Percentiles rank a stretch among this genome's conserved stretches.
phyloP scores from a whole-genome alignment of 495 filamentous ascomycete genomes.

The Talaromyces thailandensis region DNA sequence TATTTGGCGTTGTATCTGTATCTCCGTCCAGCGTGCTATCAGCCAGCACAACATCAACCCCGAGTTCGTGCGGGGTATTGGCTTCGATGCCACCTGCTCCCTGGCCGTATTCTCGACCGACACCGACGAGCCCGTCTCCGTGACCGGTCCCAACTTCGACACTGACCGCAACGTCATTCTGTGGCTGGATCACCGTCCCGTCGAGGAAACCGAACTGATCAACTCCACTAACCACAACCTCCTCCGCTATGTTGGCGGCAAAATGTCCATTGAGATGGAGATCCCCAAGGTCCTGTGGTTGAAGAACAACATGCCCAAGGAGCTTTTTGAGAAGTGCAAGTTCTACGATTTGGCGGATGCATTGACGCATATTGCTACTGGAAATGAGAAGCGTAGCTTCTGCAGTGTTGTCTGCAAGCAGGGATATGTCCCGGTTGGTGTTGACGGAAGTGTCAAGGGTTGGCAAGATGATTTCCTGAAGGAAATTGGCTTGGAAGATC shows the following conservation, averaged over 20 bases:
- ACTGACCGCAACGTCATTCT: slow-evolving; percentile 84
- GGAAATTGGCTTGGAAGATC: slow-evolving; percentile 72
- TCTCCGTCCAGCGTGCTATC: slow-evolving; percentile 68
- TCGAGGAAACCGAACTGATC: slow-evolving; percentile 81
- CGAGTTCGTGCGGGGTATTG: slow-evolving; percentile 69
- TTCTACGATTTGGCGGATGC: slow-evolving; percentile 93
- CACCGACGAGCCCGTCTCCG: slow-evolving; percentile 79
- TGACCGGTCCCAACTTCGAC: slow-evolving; percentile 79
- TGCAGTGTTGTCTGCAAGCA: slow-evolving; percentile 95
- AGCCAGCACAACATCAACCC: slow-evolving; percentile 69
- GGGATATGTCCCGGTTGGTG: slow-evolving; percentile 87
- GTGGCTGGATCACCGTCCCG: slow-evolving; percentile 87
- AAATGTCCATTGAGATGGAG: slow-evolving; percentile 99
- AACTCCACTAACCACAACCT: slow-evolving; percentile 88
- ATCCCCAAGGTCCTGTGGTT: slow-evolving; percentile 96
- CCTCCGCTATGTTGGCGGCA: slow-evolving; percentile 91
- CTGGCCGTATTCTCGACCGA: slow-evolving; percentile 81
- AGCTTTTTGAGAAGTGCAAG: slow-evolving; percentile 83
- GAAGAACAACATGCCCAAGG: slow-evolving; percentile 94
- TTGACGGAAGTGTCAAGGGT: slow-evolving; percentile 94
- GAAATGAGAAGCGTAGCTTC: slow-evolving; percentile 81
- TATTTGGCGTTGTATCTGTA: slow-evolving; percentile 88
- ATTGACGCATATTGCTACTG: slow-evolving; percentile 94
- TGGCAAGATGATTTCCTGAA: slow-evolving; percentile 94
- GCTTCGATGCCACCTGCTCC: slow-evolving; percentile 96